Evolutionary conservation across 768 basidiomycete species (phyloP), one percentile per base, ranked within the genome.

Genomic region (Tulasnella sp.): DNA sequence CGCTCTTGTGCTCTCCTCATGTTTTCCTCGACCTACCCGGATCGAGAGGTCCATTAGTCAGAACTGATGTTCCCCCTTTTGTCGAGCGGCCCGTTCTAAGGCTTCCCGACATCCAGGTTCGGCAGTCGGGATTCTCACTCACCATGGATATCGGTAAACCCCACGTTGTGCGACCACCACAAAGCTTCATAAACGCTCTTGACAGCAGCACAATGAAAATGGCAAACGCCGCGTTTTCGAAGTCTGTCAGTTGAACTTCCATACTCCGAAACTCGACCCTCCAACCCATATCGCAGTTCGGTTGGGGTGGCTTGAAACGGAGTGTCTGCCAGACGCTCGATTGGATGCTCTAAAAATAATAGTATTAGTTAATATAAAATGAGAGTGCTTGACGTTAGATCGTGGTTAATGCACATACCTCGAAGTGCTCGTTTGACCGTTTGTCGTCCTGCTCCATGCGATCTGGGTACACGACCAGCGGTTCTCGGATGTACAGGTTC

Each of bases 291-390:
- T 67, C 61, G 11, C 96, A 95, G 77, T 93, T 91, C 3, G 93
- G 91, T 37, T 97, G 96, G 18, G 97, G 97, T 1, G 97, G 97
- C 83, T 99, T 99, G 89, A 99, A 99, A 70, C 97, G 90, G 46
- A 99, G 87, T 0, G 97, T 98, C 85, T 99, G 97, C 97, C 97
- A 99, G 82, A 99, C 99, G 3, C 97, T 99, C 1, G 97, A 98
- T 89, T 99, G 97, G 37, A 99, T 91, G 82, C 98, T 99, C 93
- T 96, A 83, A 13, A 29, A 10, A 5, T 39, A 15, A 23, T 3
- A 77, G 29, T 13, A 32, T 75, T 18, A 46, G 20, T 29, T 42
- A 10, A 5, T 9, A 18, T 44, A 57, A 20, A 37, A 32, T 13
- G 57, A 3, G 13, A 16, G 23, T 2, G 23, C 51, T 7, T 57